Percentiles rank a stretch among this genome's conserved stretches.
Evolutionary conservation across 306 rosid species (phyloP).

Genomic region (Alnus rubra): DNA sequence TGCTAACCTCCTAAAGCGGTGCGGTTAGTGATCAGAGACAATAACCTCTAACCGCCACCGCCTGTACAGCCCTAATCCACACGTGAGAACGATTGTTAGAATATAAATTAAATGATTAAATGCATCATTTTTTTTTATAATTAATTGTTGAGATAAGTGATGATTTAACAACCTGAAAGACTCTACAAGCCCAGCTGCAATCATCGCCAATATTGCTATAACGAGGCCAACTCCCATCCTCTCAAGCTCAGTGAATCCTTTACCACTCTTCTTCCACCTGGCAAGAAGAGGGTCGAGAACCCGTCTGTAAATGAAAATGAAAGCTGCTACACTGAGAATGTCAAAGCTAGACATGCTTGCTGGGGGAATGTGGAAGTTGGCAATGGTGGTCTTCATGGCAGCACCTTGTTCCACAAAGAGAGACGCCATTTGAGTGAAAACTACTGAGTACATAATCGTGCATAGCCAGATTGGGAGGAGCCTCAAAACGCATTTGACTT

Average conservation of each 20-base stretch:
- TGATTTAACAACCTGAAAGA: conserved; percentile 23
- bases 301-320: conserved; percentile 64
- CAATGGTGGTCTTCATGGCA: conserved; percentile 57
- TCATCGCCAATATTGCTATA: conserved; percentile 63
- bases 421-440: conserved; percentile 89
- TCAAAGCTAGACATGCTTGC: conserved; percentile 91
- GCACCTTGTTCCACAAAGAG: conserved; percentile 88
- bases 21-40: too few species aligned
- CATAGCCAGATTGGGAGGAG: conserved; percentile 82
- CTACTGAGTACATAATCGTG: conserved; percentile 75
- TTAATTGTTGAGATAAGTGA: too few species aligned
- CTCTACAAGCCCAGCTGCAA: conserved; percentile 70
- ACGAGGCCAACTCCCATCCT: conserved; percentile 86
- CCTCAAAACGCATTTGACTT: conserved; percentile 75
- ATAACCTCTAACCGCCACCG: too few species aligned
- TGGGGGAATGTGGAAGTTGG: conserved; percentile 69
- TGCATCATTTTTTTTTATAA: too few species aligned
- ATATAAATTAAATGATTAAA: too few species aligned
- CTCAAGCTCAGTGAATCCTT: conserved; percentile 62
- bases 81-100: too few species aligned
- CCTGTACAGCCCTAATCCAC: too few species aligned
- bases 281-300: conserved; percentile 50
- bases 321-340: conserved; percentile 66
- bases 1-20: too few species aligned
- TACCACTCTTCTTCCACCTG: conserved; percentile 23